These are phyloP conservation scores for Epipyxis sp. DNA, from an alignment of 108 stramenopile species.

Conservation along the genomic window DNA sequence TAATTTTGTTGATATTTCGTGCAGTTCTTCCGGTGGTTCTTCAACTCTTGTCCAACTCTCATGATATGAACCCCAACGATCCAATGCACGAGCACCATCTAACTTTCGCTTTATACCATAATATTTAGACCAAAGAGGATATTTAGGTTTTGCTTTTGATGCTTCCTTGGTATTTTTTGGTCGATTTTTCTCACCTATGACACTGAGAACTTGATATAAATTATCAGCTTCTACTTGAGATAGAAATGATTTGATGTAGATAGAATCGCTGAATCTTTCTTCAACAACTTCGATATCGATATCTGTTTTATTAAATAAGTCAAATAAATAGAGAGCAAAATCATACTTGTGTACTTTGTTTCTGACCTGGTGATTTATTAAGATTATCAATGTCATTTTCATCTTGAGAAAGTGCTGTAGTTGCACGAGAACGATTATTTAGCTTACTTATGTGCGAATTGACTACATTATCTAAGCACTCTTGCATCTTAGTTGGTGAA, in stretches of 20 bases:
- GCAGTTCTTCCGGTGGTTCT: background rate
- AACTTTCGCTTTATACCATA: slow-evolving; percentile 9
- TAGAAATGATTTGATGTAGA: background rate
- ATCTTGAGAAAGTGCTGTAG: no score
- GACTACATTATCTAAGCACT: no score
- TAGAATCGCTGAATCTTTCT: background rate
- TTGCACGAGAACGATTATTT: no score
- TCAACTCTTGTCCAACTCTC: slow-evolving; percentile 20
- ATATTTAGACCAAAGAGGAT: background rate
- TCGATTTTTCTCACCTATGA: background rate
- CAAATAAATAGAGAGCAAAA: no score
- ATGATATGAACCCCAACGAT: slow-evolving; percentile 16
- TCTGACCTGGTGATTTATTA: no score
- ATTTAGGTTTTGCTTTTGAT: background rate
- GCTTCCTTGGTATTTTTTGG: background rate
- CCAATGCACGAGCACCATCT: slow-evolving; percentile 2
- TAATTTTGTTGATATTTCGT: background rate
- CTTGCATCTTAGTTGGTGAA: no score
- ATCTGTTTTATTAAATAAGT: no score
- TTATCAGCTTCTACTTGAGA: background rate
- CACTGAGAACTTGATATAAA: background rate
- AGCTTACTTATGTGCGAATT: no score
- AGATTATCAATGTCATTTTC: no score
- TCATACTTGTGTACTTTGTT: no score
- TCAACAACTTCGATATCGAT: no score